Conservation (phyloP, 2,329 filamentous ascomycete species). For the Fusarium palustre region DNA sequence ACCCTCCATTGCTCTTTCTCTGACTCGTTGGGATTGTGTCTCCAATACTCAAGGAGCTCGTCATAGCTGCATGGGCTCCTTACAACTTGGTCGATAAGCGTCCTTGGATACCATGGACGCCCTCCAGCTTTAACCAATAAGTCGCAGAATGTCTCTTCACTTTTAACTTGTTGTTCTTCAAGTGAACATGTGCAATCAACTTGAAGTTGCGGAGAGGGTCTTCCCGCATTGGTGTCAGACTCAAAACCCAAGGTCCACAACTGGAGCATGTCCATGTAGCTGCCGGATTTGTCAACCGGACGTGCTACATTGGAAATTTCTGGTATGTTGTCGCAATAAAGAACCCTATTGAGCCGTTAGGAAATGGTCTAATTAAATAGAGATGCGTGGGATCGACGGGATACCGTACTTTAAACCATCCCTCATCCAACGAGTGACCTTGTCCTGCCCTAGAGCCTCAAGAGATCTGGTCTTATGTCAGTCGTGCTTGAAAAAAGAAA, state of each 20-base stretch:
- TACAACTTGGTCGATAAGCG: conserved; percentile 27
- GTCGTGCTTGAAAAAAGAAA: not conserved
- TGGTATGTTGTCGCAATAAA: conserved; percentile 33
- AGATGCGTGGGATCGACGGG: not conserved
- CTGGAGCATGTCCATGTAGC: conserved; percentile 28
- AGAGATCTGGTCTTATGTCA: conserved; percentile 21
- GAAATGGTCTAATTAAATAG: not conserved
- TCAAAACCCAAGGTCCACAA: conserved; percentile 21
- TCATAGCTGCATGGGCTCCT: conserved; percentile 10
- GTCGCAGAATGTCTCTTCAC: conserved; percentile 24
- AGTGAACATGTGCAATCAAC: not conserved
- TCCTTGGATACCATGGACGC: conserved; percentile 38
- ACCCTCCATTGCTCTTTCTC: conserved; percentile 28
- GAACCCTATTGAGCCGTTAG: conserved; percentile 27
- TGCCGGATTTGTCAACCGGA: conserved; percentile 22
- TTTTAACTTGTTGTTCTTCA: conserved; percentile 21
- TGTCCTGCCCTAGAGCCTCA: conserved; percentile 19
- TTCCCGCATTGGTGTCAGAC: not conserved
- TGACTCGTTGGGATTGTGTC: conserved; percentile 3
- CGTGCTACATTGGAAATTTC: conserved; percentile 29
- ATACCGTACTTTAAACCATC: conserved; percentile 33
- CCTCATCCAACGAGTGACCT: conserved; percentile 36
- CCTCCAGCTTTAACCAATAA: conserved; percentile 33
- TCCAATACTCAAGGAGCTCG: conserved; percentile 36
- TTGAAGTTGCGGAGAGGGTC: conserved; percentile 1